phyloP scores from a whole-genome alignment of 257 asterid species.

The Petrea volubilis region DNA sequence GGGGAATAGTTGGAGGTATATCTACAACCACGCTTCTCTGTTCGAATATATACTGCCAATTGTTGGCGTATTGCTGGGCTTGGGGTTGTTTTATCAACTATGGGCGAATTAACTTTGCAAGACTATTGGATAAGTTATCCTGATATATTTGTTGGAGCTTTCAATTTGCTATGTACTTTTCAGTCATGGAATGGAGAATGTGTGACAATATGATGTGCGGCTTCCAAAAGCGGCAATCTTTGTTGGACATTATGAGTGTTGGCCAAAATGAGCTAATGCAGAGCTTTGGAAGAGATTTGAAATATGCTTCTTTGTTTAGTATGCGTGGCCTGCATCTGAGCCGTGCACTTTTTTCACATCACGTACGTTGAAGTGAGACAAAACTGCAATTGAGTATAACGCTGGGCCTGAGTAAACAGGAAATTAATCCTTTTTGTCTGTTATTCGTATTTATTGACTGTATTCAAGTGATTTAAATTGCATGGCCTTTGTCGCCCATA shows the following conservation, averaged over 20 bases:
- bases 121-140: constrained; percentile 2
- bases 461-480: neutral
- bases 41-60: neutral
- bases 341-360: neutral
- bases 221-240: constrained; percentile 12
- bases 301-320: neutral
- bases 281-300: constrained; percentile 10
- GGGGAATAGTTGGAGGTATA: constrained; percentile 14
- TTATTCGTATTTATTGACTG: neutral
- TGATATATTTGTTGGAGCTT: neutral
- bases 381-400: constrained; percentile 5
- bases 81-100: constrained; percentile 14
- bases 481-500: neutral
- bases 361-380: neutral
- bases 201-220: constrained; percentile 7
- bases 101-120: neutral
- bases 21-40: constrained; percentile 4
- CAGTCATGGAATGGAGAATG: constrained; percentile 9
- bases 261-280: constrained; percentile 15
- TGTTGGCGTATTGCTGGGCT: neutral
- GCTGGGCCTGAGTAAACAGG: constrained; percentile 13
- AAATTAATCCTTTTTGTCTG: constrained; percentile 3
- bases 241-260: constrained; percentile 11
- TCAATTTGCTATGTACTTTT: constrained; percentile 11
- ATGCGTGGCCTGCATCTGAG: neutral